phyloP scores from a whole-genome alignment of 768 basidiomycete genomes.

The Cubamyces sp. region DNA sequence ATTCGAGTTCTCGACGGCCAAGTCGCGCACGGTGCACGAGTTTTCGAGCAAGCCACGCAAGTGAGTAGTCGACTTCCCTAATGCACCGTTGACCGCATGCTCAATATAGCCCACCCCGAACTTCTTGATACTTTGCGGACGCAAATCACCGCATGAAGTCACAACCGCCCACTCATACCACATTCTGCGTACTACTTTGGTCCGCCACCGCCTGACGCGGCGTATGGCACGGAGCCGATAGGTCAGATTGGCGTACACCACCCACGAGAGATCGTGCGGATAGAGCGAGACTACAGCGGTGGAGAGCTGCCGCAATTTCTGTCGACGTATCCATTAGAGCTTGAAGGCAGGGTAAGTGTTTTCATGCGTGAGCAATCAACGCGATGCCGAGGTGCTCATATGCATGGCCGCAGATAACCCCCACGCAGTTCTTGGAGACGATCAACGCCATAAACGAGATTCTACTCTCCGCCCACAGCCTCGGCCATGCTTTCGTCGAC shows the following conservation, averaged over 20 bases:
- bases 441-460: conserved; percentile 90
- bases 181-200: conserved; percentile 86
- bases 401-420: conserved; percentile 66
- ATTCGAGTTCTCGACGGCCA: conserved; percentile 19
- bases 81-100: not conserved
- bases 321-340: conserved; percentile 85
- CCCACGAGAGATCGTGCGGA: conserved; percentile 87
- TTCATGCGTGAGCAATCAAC: not conserved
- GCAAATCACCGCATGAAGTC: conserved; percentile 21
- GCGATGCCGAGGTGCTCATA: not conserved
- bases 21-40: conserved; percentile 24
- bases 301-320: conserved; percentile 93
- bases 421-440: conserved; percentile 87
- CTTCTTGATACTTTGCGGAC: not conserved
- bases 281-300: conserved; percentile 90
- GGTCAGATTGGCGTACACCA: conserved; percentile 89
- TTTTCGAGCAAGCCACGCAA: conserved; percentile 18
- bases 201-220: conserved; percentile 74
- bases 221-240: conserved; percentile 78
- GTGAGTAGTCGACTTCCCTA: conserved; percentile 13
- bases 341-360: conserved; percentile 84
- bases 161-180: conserved; percentile 55
- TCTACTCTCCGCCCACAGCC: conserved; percentile 85
- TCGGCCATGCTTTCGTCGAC: conserved; percentile 71
- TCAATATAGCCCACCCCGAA: not conserved